Evolutionary conservation across 108 stramenopile species (phyloP).

Genomic region (Conticribra weissflogii): DNA sequence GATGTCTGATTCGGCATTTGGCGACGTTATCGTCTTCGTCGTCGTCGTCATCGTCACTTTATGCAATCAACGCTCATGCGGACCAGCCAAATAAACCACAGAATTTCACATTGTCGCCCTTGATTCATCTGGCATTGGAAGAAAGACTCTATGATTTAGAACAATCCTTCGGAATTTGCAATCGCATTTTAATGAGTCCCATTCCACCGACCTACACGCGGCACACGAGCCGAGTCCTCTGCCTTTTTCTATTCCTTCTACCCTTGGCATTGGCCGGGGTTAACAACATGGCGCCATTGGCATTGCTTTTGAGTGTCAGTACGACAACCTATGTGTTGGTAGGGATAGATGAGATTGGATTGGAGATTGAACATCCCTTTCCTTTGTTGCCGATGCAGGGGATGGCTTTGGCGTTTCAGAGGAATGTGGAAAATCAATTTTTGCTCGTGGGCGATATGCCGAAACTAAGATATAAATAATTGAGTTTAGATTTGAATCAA

Average conservation of each 20-base stretch:
- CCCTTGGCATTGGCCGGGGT: constrained; percentile 22
- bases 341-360: constrained; percentile 52
- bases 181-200: constrained; percentile 30
- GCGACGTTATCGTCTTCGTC: background rate
- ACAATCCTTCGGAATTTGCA: constrained; percentile 25
- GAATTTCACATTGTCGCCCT: constrained; percentile 10
- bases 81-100: constrained; percentile 8
- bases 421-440: constrained; percentile 36
- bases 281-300: background rate
- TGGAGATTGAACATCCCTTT: constrained; percentile 51
- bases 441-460: background rate
- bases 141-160: constrained; percentile 33
- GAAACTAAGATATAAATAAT: too few species aligned
- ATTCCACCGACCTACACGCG: constrained; percentile 52
- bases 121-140: constrained; percentile 43
- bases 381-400: constrained; percentile 45
- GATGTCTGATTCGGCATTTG: background rate
- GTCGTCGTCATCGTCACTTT: too few species aligned
- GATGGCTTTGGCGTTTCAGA: constrained; percentile 29
- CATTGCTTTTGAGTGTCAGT: constrained; percentile 1
- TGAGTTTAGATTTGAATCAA: too few species aligned
- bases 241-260: constrained; percentile 27
- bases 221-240: constrained; percentile 46
- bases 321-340: constrained; percentile 41
- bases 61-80: too few species aligned